Conservation (phyloP, 306 rosid genomes). For the Fragaria ananassa region DNA sequence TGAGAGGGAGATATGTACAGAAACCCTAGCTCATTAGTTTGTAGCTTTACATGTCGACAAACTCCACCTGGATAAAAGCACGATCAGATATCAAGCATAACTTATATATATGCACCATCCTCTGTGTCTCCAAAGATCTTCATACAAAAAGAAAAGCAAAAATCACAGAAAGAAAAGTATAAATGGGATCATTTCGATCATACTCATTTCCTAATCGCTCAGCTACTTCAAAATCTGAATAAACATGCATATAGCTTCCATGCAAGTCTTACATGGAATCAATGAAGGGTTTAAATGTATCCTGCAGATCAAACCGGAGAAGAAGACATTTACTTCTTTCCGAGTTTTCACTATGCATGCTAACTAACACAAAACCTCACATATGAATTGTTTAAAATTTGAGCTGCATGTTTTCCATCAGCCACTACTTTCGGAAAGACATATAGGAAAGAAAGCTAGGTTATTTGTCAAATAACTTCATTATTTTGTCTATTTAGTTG, state of each 20-base stretch:
- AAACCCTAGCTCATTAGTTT: conserved; percentile 2
- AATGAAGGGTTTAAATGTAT: not conserved
- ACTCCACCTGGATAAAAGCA: conserved; percentile 19
- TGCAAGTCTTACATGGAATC: not conserved
- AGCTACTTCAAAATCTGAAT: not conserved
- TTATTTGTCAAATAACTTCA: not conserved
- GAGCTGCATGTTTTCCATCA: conserved; percentile 20
- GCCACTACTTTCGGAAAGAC: conserved; percentile 22
- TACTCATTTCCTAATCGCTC: not conserved
- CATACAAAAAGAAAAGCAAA: not conserved
- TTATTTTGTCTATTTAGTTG: not conserved
- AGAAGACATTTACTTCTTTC: conserved; percentile 40
- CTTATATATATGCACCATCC: not conserved
- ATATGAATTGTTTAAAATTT: conserved; percentile 11
- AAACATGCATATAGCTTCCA: not conserved
- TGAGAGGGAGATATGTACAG: not conserved
- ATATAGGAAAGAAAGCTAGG: not conserved
- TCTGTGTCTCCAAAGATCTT: not conserved
- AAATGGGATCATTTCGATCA: not conserved
- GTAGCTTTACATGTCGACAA: conserved; percentile 21
- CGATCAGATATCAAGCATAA: not conserved
- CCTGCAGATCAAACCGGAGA: not conserved
- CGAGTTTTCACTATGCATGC: conserved; percentile 3
- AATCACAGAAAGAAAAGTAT: not conserved
- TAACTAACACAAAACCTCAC: conserved; percentile 17